A percentile compares a stretch with the other conserved stretches of the same genome.
These are phyloP conservation scores for Linnemannia exigua DNA, from an alignment of 192 early-diverging fungal genomes.

Conservation along the genomic window DNA sequence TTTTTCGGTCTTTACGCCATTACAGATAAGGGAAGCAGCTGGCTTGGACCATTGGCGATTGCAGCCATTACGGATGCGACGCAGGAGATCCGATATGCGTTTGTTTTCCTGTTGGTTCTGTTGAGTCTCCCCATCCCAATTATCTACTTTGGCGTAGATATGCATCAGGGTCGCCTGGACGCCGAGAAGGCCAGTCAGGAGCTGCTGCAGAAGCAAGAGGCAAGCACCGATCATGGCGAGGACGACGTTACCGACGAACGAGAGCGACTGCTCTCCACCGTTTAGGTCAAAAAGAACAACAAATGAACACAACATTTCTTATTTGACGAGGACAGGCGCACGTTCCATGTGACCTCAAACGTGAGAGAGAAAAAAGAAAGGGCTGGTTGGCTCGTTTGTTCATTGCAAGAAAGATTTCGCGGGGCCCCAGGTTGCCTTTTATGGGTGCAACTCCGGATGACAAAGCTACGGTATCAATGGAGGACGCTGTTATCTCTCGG, in stretches of 20 bases:
- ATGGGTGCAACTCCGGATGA: constrained; percentile 1
- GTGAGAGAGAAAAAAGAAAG: background rate
- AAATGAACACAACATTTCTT: background rate
- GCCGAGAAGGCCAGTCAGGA: constrained; percentile 47
- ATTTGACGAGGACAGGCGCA: background rate
- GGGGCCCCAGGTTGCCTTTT: constrained; percentile 3
- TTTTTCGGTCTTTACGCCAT: constrained; percentile 77
- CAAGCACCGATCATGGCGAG: background rate
- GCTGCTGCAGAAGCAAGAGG: constrained; percentile 9
- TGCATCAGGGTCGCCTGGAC: constrained; percentile 63
- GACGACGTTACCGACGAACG: constrained; percentile 17
- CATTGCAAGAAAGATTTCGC: background rate
- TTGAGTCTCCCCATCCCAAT: constrained; percentile 64
- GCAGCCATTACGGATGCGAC: constrained; percentile 68
- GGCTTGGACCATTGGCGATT: constrained; percentile 76
- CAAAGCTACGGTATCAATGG: background rate
- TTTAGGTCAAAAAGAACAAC: background rate
- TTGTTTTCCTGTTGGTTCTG: constrained; percentile 62
- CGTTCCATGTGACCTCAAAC: background rate
- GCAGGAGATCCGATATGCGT: constrained; percentile 65
- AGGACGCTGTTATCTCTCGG: background rate
- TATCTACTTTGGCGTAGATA: constrained; percentile 63
- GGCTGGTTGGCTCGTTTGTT: too few relatives aligned
- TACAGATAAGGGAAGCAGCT: constrained; percentile 76
- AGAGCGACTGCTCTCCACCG: constrained; percentile 24